Evolutionary conservation across 1,284 basidiomycete species (phyloP).

Genomic region (Malassezia dermatis): DNA sequence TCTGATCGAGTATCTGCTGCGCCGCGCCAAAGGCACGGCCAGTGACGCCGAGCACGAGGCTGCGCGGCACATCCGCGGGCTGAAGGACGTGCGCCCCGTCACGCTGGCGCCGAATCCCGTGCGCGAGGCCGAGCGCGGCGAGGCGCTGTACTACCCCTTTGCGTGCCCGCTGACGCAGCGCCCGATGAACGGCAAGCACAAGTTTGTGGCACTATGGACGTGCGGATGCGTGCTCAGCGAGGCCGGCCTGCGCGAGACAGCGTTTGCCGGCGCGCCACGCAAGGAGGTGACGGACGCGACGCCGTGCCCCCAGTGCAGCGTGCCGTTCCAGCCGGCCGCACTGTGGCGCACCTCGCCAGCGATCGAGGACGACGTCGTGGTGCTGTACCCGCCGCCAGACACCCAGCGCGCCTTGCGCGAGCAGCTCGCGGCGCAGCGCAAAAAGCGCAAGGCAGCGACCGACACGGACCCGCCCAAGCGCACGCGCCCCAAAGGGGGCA

Average conservation of each 20-base stretch:
- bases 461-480: neutral
- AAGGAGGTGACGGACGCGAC: neutral
- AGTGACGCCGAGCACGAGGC: constrained; percentile 12
- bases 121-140: constrained; percentile 1
- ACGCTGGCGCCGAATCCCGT: constrained; percentile 22
- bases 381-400: constrained; percentile 23
- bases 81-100: constrained; percentile 34
- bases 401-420: constrained; percentile 24
- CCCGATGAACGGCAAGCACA: constrained; percentile 38
- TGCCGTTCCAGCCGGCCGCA: constrained; percentile 19
- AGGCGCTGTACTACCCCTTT: constrained; percentile 25
- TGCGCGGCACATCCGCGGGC: constrained; percentile 30
- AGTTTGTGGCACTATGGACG: constrained; percentile 32
- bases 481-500: neutral
- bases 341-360: constrained; percentile 18
- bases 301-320: constrained; percentile 30
- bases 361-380: constrained; percentile 21
- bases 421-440: constrained; percentile 13
- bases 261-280: neutral
- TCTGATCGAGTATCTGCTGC: constrained; percentile 31
- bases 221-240: constrained; percentile 40
- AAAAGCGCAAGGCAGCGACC: constrained; percentile 2
- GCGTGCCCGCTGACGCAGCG: constrained; percentile 37
- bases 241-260: constrained; percentile 24
- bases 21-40: neutral